Evolutionary conservation across 2,329 filamentous ascomycete species (phyloP).

Genomic region (Ophiostoma quercus): DNA sequence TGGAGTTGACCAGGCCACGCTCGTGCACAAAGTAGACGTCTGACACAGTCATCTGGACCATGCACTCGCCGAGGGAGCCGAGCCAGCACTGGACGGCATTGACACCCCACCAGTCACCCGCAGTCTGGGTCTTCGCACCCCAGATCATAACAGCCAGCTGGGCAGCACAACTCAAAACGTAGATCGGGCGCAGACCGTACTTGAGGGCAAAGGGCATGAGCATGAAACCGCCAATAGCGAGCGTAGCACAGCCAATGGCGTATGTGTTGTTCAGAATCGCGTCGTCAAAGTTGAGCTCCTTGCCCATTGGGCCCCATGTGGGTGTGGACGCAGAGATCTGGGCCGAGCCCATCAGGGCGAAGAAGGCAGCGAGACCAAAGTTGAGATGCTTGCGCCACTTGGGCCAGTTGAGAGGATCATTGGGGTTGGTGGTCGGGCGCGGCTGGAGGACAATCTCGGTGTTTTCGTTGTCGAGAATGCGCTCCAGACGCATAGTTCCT

Average conservation of each 20-base stretch:
- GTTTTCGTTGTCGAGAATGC: constrained; percentile 12
- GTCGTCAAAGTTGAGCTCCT: constrained; percentile 30
- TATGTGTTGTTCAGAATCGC: constrained; percentile 35
- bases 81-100: constrained; percentile 31
- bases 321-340: constrained; percentile 34
- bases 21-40: constrained; percentile 44
- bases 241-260: constrained; percentile 31
- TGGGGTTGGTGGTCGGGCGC: constrained; percentile 44
- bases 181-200: constrained; percentile 37
- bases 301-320: constrained; percentile 12
- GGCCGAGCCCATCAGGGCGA: constrained; percentile 37
- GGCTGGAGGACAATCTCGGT: constrained; percentile 40
- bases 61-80: constrained; percentile 32
- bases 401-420: constrained; percentile 47
- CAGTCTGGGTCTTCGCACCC: constrained; percentile 33
- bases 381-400: constrained; percentile 36
- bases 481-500: constrained; percentile 20
- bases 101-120: constrained; percentile 33
- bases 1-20: constrained; percentile 37
- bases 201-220: constrained; percentile 37
- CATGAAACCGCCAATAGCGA: constrained; percentile 36
- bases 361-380: constrained; percentile 39
- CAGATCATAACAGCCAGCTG: constrained; percentile 36
- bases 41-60: constrained; percentile 39
- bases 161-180: constrained; percentile 34